Evolutionary conservation across 345 rosid species (phyloP).

Genomic region (Euphorbia pulcherrima): DNA sequence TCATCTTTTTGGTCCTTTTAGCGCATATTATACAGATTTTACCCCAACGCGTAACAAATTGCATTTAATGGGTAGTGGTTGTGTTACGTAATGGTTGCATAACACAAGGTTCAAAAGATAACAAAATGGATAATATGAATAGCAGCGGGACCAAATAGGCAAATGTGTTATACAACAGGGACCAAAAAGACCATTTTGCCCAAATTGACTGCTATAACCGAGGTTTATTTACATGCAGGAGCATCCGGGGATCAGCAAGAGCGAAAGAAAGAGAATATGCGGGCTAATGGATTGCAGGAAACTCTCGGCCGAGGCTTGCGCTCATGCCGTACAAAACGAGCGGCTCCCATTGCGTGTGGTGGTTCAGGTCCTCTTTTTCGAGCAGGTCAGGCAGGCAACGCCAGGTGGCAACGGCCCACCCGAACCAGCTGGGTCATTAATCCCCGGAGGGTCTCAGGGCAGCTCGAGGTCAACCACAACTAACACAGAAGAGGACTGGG

Average conservation of each 20-base stretch:
- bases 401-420: slow-evolving; percentile 55
- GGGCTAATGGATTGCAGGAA: slow-evolving; percentile 34
- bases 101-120: too few relatives aligned
- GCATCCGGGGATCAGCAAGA: slow-evolving; percentile 33
- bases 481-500: slow-evolving; percentile 93
- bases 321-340: slow-evolving; percentile 35
- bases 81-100: too few relatives aligned
- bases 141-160: too few relatives aligned
- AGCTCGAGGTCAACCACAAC: slow-evolving; percentile 81
- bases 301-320: slow-evolving; percentile 28
- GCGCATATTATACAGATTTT: too few relatives aligned
- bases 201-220: neutral
- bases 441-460: slow-evolving; percentile 64
- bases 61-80: too few relatives aligned
- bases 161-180: too few relatives aligned
- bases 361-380: slow-evolving; percentile 36
- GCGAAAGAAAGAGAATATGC: slow-evolving; percentile 35
- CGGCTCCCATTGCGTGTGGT: slow-evolving; percentile 32
- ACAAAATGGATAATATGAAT: too few relatives aligned
- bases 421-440: slow-evolving; percentile 47
- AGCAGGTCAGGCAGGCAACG: slow-evolving; percentile 29
- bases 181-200: too few relatives aligned
- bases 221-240: slow-evolving; percentile 19
- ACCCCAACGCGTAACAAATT: too few relatives aligned
- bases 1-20: too few relatives aligned